A percentile compares a stretch with the other conserved stretches of the same genome.
phyloP scores from a whole-genome alignment of 2,329 filamentous ascomycete genomes.

The Aspergillus melleus region DNA sequence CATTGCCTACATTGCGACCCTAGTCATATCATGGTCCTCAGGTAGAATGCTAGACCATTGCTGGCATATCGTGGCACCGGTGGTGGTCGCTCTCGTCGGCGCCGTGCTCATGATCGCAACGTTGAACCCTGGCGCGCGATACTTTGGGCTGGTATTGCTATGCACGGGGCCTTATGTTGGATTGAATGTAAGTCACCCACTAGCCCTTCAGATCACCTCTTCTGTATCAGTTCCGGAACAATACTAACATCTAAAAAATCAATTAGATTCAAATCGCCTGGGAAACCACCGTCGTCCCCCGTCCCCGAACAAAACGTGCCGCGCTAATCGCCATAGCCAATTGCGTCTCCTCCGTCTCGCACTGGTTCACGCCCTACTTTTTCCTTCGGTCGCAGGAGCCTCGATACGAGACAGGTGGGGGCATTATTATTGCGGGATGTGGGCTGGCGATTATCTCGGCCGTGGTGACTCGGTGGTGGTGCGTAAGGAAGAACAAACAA shows the following conservation, averaged over 20 bases:
- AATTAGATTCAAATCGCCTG: constrained; percentile 14
- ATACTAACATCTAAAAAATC: too few relatives aligned
- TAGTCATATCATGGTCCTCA: constrained; percentile 9
- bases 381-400: constrained; percentile 12
- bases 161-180: constrained; percentile 14
- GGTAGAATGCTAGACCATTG: constrained; percentile 7
- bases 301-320: constrained; percentile 12
- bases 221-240: neutral
- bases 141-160: constrained; percentile 12
- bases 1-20: constrained; percentile 11
- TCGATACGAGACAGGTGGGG: constrained; percentile 9
- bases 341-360: constrained; percentile 13
- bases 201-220: neutral
- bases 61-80: constrained; percentile 11
- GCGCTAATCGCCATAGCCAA: constrained; percentile 14
- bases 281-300: constrained; percentile 13
- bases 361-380: constrained; percentile 14
- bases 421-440: constrained; percentile 10
- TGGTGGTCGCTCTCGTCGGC: constrained; percentile 7
- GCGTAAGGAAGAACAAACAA: constrained; percentile 7
- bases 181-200: constrained; percentile 6
- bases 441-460: constrained; percentile 5
- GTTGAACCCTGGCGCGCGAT: constrained; percentile 8
- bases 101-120: constrained; percentile 14
- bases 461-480: constrained; percentile 6